These are phyloP conservation scores for Pseudogymnoascus verrucosus DNA, from an alignment of 2,329 filamentous ascomycete genomes.

Conservation along the genomic window DNA sequence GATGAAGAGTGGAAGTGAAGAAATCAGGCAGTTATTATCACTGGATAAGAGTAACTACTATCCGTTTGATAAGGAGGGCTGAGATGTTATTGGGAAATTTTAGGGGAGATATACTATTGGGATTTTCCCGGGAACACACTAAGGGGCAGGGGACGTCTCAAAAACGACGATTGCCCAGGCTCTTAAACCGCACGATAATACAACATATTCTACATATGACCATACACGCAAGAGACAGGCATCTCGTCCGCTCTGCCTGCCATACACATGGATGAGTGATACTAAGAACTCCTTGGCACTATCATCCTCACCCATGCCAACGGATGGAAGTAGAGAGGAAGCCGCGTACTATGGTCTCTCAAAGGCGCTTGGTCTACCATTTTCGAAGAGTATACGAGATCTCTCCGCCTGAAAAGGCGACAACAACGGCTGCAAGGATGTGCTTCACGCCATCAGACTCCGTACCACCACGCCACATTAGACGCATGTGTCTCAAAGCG, in stretches of 20 bases:
- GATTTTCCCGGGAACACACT: not conserved
- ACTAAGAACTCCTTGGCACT: no score
- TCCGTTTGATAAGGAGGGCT: not conserved
- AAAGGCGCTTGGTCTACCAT: no score
- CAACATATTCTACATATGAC: not conserved
- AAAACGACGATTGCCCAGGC: not conserved
- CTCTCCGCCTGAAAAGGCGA: no score
- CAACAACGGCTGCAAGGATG: no score
- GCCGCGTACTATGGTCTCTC: no score
- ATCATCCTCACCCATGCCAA: no score
- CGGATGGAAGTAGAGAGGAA: no score
- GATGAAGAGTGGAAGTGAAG: not conserved
- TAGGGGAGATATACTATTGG: not conserved
- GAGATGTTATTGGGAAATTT: not conserved
- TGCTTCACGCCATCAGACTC: not conserved
- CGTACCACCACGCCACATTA: not conserved
- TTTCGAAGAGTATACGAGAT: no score
- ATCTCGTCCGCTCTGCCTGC: slow-evolving; percentile 8
- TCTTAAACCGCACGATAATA: not conserved
- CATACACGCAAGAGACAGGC: slow-evolving; percentile 1
- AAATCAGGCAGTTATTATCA: not conserved
- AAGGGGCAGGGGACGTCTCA: not conserved
- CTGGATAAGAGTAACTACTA: not conserved
- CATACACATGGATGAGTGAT: not conserved
- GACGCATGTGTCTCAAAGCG: not conserved